These are phyloP conservation scores for Alternaria infectoria DNA, from an alignment of 2,329 filamentous ascomycete species.

Conservation along the genomic window DNA sequence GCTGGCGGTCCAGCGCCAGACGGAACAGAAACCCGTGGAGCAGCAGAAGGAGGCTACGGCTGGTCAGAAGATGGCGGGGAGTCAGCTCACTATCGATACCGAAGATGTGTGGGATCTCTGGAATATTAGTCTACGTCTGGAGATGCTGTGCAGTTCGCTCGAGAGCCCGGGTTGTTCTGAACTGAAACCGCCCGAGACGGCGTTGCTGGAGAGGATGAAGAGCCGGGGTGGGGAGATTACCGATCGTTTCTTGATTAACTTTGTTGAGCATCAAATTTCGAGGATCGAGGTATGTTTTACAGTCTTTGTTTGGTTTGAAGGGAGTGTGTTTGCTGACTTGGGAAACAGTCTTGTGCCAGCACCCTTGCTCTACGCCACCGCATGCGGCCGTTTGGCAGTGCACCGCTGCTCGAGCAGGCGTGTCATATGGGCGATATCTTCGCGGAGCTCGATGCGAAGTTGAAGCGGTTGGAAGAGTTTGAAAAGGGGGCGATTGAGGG, in stretches of 20 bases:
- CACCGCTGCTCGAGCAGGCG: slow-evolving; percentile 71
- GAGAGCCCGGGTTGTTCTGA: slow-evolving; percentile 70
- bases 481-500: slow-evolving; percentile 36
- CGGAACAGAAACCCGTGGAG: slow-evolving; percentile 49
- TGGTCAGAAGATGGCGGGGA: slow-evolving; percentile 67
- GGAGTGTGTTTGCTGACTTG: slow-evolving; percentile 23
- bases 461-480: slow-evolving; percentile 65
- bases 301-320: background rate
- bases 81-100: slow-evolving; percentile 77
- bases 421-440: slow-evolving; percentile 79
- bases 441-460: slow-evolving; percentile 63
- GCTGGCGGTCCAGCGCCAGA: slow-evolving; percentile 70
- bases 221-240: slow-evolving; percentile 81
- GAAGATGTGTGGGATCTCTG: slow-evolving; percentile 88
- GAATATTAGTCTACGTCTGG: slow-evolving; percentile 85
- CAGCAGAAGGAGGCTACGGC: slow-evolving; percentile 54
- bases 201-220: slow-evolving; percentile 77
- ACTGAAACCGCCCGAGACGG: slow-evolving; percentile 80
- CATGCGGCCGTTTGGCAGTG: slow-evolving; percentile 71
- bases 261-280: slow-evolving; percentile 93
- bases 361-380: slow-evolving; percentile 81
- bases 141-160: slow-evolving; percentile 91
- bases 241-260: slow-evolving; percentile 84
- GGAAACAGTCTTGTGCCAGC: slow-evolving; percentile 75
- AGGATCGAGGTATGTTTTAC: slow-evolving; percentile 80